Conservation (phyloP, 2,329 filamentous ascomycete species). For the Hymenoscyphus albidus region DNA sequence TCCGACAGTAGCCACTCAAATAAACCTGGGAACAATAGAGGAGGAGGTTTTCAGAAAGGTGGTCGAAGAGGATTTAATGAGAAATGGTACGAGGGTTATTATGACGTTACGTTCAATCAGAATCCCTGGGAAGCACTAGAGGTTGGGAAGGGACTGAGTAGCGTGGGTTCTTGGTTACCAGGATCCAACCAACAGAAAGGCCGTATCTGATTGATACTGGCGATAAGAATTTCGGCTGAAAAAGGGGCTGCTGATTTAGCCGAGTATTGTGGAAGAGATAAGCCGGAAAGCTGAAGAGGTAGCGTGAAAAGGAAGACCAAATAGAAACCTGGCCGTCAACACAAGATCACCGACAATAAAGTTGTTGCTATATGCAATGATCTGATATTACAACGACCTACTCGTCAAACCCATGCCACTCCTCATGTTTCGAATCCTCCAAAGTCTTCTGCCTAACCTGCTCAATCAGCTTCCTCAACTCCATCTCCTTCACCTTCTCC, state of each 20-base stretch:
- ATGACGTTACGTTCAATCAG: slow-evolving; percentile 63
- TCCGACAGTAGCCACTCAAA: neutral
- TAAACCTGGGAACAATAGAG: neutral
- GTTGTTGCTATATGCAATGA: too few relatives aligned
- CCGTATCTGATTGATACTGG: neutral
- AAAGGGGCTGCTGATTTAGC: too few relatives aligned
- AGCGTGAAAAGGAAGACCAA: too few relatives aligned
- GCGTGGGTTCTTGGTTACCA: neutral
- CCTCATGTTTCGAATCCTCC: slow-evolving; percentile 37
- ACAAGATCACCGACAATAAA: too few relatives aligned
- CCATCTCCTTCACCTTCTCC: slow-evolving; percentile 58
- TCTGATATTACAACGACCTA: slow-evolving; percentile 9
- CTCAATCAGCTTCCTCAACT: slow-evolving; percentile 61
- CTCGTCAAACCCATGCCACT: slow-evolving; percentile 36
- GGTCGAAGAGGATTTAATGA: slow-evolving; percentile 39
- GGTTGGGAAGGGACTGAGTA: slow-evolving; percentile 36
- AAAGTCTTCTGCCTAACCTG: slow-evolving; percentile 53
- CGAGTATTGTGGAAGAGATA: too few relatives aligned
- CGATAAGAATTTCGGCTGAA: neutral
- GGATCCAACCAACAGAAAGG: neutral
- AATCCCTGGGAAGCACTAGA: slow-evolving; percentile 68
- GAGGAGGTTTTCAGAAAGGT: slow-evolving; percentile 7
- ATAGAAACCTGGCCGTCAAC: too few relatives aligned
- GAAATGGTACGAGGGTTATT: slow-evolving; percentile 64
- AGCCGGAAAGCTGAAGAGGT: too few relatives aligned